Percentiles rank a stretch among this genome's conserved stretches.
phyloP scores from a whole-genome alignment of 306 rosid genomes.

The Begonia fuchsioides region DNA sequence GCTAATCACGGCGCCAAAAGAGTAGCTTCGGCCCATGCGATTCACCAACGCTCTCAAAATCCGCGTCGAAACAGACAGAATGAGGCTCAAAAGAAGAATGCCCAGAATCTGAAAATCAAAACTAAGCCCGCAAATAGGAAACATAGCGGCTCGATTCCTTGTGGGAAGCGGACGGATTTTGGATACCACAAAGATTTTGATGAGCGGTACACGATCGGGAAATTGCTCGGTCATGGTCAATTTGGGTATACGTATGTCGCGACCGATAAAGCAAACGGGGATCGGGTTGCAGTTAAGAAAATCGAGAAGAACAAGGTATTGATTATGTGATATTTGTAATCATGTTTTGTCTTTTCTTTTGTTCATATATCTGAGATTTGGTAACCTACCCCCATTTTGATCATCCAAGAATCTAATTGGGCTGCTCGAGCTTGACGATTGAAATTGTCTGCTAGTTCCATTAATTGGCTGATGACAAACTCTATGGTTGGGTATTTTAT shows the following conservation, averaged over 20 bases:
- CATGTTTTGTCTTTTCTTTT: not conserved
- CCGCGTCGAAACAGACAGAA: constrained; percentile 19
- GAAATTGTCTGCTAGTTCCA: constrained; percentile 1
- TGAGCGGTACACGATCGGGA: constrained; percentile 52
- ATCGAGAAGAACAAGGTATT: constrained; percentile 84
- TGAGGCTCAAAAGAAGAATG: constrained; percentile 18
- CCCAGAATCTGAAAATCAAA: constrained; percentile 20
- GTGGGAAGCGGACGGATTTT: constrained; percentile 93
- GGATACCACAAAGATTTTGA: constrained; percentile 74
- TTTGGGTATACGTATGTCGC: constrained; percentile 96
- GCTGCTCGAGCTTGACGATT: too few relatives aligned
- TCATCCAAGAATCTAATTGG: too few relatives aligned
- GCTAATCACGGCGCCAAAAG: constrained; percentile 3
- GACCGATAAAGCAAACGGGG: constrained; percentile 55
- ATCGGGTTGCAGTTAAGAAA: constrained; percentile 90
- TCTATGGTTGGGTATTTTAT: too few relatives aligned
- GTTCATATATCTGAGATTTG: constrained; percentile 1
- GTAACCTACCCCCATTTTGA: not conserved
- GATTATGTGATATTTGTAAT: constrained; percentile 5
- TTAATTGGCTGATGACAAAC: too few relatives aligned
- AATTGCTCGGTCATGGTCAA: constrained; percentile 90
- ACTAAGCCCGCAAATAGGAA: constrained; percentile 19
- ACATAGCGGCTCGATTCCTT: constrained; percentile 35
- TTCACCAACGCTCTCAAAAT: constrained; percentile 10
- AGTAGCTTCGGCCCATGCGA: not conserved